Percentiles rank a stretch among this genome's conserved stretches.
phyloP scores from a whole-genome alignment of 2,329 filamentous ascomycete species.

The Colletotrichum simmondsii region DNA sequence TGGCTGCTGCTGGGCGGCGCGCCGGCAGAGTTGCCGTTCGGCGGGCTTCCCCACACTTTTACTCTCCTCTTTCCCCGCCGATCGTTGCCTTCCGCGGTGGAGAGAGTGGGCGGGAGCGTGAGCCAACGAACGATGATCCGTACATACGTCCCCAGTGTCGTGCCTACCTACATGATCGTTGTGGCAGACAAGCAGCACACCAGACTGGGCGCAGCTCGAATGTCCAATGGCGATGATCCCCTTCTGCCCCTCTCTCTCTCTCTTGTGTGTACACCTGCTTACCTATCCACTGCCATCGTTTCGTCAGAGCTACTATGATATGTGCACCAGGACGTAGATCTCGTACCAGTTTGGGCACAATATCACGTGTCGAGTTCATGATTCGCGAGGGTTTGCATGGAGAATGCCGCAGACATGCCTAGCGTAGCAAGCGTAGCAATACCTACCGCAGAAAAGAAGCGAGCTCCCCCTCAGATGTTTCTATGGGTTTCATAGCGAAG shows the following conservation, averaged over 20 bases:
- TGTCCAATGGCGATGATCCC: background rate
- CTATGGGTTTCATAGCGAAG: background rate
- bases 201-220: background rate
- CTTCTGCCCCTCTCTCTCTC: background rate
- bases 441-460: background rate
- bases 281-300: background rate
- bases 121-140: constrained; percentile 16
- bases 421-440: background rate
- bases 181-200: too few relatives aligned
- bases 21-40: constrained; percentile 3
- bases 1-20: background rate
- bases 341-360: background rate
- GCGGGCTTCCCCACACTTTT: constrained; percentile 13
- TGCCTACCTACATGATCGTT: background rate
- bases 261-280: background rate
- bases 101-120: background rate
- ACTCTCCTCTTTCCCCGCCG: background rate
- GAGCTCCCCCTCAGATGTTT: background rate
- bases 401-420: background rate
- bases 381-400: constrained; percentile 14
- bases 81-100: constrained; percentile 9
- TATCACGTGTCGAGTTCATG: constrained; percentile 22
- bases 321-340: background rate
- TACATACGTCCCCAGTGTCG: constrained; percentile 5
- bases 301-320: background rate